Percentiles rank a stretch among this genome's conserved stretches.
Evolutionary conservation across 1,284 basidiomycete species (phyloP).

Genomic region (Cryptococcus depauperatus): DNA sequence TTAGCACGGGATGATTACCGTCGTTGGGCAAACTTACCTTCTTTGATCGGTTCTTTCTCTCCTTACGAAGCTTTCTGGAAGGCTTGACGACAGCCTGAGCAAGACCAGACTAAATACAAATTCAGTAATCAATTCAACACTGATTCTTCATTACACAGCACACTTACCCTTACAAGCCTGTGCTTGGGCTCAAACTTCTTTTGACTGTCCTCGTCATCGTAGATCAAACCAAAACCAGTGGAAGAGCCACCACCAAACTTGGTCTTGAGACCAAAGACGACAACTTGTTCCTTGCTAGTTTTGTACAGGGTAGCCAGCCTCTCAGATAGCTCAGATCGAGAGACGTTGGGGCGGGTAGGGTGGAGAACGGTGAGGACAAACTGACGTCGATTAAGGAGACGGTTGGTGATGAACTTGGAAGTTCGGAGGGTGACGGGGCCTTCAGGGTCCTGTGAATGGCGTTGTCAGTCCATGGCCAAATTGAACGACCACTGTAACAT

Average conservation of each 20-base stretch:
- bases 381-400: slow-evolving; percentile 78
- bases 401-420: slow-evolving; percentile 99
- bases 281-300: slow-evolving; percentile 55
- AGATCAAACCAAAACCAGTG: slow-evolving; percentile 95
- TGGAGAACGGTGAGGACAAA: slow-evolving; percentile 94
- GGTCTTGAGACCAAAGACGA: slow-evolving; percentile 66
- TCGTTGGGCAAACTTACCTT: slow-evolving; percentile 55
- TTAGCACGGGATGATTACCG: slow-evolving; percentile 13
- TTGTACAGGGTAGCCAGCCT: slow-evolving; percentile 73
- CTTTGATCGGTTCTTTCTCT: slow-evolving; percentile 98
- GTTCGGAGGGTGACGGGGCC: slow-evolving; percentile 95
- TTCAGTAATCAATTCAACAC: background rate
- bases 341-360: slow-evolving; percentile 89
- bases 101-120: slow-evolving; percentile 62
- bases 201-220: slow-evolving; percentile 91
- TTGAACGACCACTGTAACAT: too few relatives aligned
- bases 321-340: slow-evolving; percentile 85
- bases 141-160: background rate
- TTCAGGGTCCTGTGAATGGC: slow-evolving; percentile 54
- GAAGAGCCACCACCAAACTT: slow-evolving; percentile 97
- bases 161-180: slow-evolving; percentile 83
- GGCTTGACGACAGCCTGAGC: slow-evolving; percentile 78
- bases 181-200: slow-evolving; percentile 96
- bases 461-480: too few relatives aligned
- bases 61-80: slow-evolving; percentile 97